Conservation (phyloP, 2,329 filamentous ascomycete species). For the Scytalidium sp. region DNA sequence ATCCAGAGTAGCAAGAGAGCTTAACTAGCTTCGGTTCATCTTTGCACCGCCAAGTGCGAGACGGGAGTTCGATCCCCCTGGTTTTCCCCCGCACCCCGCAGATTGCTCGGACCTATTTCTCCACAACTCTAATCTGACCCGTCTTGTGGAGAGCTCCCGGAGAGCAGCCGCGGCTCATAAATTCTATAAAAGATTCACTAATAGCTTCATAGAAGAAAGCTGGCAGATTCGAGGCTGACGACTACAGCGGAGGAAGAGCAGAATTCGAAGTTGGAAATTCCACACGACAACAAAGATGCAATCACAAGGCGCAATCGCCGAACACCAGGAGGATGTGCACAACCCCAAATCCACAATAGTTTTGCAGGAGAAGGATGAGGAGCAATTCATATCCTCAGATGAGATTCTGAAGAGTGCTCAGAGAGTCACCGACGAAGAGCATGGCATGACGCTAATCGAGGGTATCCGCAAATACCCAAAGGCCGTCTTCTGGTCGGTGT, state of each 20-base stretch:
- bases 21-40: background rate
- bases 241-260: no score
- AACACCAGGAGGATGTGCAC: conserved; percentile 1
- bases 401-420: conserved; percentile 5
- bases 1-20: no score
- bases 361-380: conserved; percentile 1
- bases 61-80: background rate
- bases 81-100: background rate
- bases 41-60: background rate
- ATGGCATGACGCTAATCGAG: conserved; percentile 15
- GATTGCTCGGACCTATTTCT: no score
- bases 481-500: conserved; percentile 39
- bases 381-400: conserved; percentile 2
- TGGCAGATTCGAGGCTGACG: no score
- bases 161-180: no score
- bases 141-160: no score
- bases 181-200: no score
- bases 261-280: no score
- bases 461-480: conserved; percentile 27
- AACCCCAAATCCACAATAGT: background rate
- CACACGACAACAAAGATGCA: no score
- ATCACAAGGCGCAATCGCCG: no score
- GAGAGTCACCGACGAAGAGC: conserved; percentile 15
- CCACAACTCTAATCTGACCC: background rate
- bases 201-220: no score